These are phyloP conservation scores for Starmerella asiatica DNA, from an alignment of 805 yeast genomes.

Conservation along the genomic window DNA sequence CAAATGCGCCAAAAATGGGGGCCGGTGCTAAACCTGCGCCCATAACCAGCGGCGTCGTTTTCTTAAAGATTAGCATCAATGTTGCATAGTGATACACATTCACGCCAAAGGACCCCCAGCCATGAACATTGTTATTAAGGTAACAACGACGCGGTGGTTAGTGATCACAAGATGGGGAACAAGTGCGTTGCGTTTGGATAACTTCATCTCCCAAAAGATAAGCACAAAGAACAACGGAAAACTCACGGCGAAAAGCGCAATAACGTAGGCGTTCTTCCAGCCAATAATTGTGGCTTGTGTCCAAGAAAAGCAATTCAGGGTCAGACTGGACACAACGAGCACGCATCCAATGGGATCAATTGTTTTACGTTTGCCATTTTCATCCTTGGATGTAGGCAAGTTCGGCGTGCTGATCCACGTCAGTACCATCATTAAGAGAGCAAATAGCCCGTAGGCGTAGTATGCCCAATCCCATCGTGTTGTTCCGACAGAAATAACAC, in stretches of 20 bases:
- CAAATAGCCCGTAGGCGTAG: constrained; percentile 28
- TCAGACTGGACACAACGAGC: constrained; percentile 45
- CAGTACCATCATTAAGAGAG: constrained; percentile 3
- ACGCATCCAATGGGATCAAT: constrained; percentile 41
- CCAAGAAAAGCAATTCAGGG: constrained; percentile 53
- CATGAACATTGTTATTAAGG: constrained; percentile 38
- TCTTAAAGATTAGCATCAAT: constrained; percentile 37
- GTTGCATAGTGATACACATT: constrained; percentile 53
- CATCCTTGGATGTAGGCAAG: constrained; percentile 1
- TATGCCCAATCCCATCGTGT: constrained; percentile 24
- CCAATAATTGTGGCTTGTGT: constrained; percentile 63
- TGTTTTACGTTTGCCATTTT: constrained; percentile 23
- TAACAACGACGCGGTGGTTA: constrained; percentile 30
- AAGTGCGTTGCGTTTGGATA: constrained; percentile 57
- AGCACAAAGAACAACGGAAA: constrained; percentile 34
- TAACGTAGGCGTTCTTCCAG: constrained; percentile 46
- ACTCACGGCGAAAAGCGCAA: constrained; percentile 43
- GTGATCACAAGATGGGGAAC: constrained; percentile 31
- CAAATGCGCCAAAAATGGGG: constrained; percentile 42
- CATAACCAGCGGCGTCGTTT: constrained; percentile 35
- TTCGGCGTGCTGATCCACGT: constrained; percentile 4
- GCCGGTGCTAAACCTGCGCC: constrained; percentile 36
- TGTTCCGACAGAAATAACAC: constrained; percentile 12
- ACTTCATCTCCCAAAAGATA: constrained; percentile 27
- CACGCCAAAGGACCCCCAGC: constrained; percentile 74